These are phyloP conservation scores for Aspergillus aculeatus DNA, from an alignment of 2,329 filamentous ascomycete species.

Conservation along the genomic window DNA sequence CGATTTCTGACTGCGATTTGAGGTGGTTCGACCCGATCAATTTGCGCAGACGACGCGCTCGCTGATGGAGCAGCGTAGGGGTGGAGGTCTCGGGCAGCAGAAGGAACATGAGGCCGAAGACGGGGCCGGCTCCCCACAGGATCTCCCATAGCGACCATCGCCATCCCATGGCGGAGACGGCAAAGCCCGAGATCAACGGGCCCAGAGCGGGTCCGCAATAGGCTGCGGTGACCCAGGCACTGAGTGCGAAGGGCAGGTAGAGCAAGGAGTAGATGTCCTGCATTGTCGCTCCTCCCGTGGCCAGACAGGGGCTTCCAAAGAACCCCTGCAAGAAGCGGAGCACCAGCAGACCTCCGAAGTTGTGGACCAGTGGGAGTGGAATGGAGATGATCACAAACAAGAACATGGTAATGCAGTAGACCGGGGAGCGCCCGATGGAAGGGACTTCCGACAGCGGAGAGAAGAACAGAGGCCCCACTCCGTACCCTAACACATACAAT, in stretches of 20 bases:
- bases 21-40: conserved; percentile 52
- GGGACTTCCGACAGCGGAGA: conserved; percentile 65
- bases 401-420: conserved; percentile 51
- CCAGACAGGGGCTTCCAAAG: conserved; percentile 39
- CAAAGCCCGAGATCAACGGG: conserved; percentile 57
- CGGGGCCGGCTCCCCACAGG: conserved; percentile 38
- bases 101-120: conserved; percentile 48
- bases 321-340: conserved; percentile 58
- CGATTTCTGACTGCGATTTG: conserved; percentile 62
- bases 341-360: conserved; percentile 50
- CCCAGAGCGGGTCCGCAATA: conserved; percentile 56
- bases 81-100: conserved; percentile 60
- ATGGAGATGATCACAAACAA: conserved; percentile 60
- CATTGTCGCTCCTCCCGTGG: conserved; percentile 31
- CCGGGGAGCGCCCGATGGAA: conserved; percentile 54
- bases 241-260: conserved; percentile 42
- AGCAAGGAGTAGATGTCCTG: conserved; percentile 36
- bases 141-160: conserved; percentile 48
- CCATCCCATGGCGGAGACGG: conserved; percentile 54
- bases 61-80: conserved; percentile 52
- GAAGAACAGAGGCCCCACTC: conserved; percentile 61
- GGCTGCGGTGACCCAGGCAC: conserved; percentile 52
- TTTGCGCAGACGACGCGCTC: conserved; percentile 53
- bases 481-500: conserved; percentile 64
- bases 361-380: conserved; percentile 43